These are phyloP conservation scores for Phytopythium ostracodes DNA, from an alignment of 352 stramenopile genomes.

Conservation along the genomic window DNA sequence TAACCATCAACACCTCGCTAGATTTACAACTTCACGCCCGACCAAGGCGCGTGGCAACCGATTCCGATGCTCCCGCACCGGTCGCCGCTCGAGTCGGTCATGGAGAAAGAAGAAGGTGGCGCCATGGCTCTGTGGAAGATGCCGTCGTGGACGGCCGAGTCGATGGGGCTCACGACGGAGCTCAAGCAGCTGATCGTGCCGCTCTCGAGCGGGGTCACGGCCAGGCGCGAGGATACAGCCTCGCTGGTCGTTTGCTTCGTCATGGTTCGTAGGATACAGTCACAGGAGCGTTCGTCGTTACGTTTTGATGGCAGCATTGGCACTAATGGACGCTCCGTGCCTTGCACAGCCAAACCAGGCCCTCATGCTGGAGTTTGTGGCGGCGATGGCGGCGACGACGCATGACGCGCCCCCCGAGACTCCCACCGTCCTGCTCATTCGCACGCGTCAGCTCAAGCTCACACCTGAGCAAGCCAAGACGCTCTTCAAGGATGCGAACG, in stretches of 20 bases:
- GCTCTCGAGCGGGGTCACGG: slow-evolving; percentile 32
- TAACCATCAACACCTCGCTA: slow-evolving; percentile 12
- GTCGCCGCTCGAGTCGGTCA: slow-evolving; percentile 28
- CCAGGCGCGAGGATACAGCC: slow-evolving; percentile 19
- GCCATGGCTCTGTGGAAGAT: slow-evolving; percentile 42
- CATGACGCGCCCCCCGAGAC: background rate
- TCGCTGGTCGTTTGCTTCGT: slow-evolving; percentile 43
- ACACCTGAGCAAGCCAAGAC: slow-evolving; percentile 26
- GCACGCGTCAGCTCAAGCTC: slow-evolving; percentile 50
- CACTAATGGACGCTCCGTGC: background rate
- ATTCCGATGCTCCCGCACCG: slow-evolving; percentile 21
- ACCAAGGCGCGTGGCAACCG: slow-evolving; percentile 45
- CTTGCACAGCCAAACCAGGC: slow-evolving; percentile 27
- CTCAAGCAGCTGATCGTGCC: slow-evolving; percentile 45
- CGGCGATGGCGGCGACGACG: slow-evolving; percentile 16
- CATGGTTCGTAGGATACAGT: slow-evolving; percentile 8
- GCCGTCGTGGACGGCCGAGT: slow-evolving; percentile 33
- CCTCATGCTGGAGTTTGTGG: slow-evolving; percentile 47
- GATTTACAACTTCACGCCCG: slow-evolving; percentile 71
- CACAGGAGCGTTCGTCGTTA: too few species aligned
- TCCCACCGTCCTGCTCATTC: slow-evolving; percentile 27
- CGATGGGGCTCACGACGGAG: slow-evolving; percentile 37
- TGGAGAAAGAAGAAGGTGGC: slow-evolving; percentile 24
- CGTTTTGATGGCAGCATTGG: background rate
- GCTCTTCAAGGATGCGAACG: slow-evolving; percentile 22